Percentiles rank a stretch among this genome's conserved stretches.
phyloP scores from a whole-genome alignment of 2,329 filamentous ascomycete genomes.

The Mollisiaceae sp. region DNA sequence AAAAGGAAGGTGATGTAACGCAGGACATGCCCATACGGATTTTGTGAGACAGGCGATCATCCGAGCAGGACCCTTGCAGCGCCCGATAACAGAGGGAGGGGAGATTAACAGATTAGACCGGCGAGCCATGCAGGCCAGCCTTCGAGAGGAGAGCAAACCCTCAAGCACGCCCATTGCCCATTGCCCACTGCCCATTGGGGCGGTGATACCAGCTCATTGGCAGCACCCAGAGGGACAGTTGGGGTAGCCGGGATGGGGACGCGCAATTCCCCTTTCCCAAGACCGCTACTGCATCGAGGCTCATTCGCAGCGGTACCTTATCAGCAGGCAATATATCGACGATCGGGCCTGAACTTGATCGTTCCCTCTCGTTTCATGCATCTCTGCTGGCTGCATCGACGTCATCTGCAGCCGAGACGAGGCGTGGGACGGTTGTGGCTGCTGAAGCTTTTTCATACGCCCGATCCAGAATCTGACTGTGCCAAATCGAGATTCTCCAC shows the following conservation, averaged over 20 bases:
- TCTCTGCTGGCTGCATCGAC: slow-evolving; percentile 8
- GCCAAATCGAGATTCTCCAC: slow-evolving; percentile 1
- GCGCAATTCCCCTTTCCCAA: slow-evolving; percentile 7
- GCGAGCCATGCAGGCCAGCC: background rate
- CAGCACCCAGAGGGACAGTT: background rate
- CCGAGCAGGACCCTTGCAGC: slow-evolving; percentile 1
- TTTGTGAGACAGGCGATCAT: slow-evolving; percentile 14
- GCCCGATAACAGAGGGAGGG: slow-evolving; percentile 3
- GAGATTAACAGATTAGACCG: background rate
- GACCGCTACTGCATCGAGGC: background rate
- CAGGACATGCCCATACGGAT: background rate
- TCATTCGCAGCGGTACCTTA: background rate
- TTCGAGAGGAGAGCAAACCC: background rate
- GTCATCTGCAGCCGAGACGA: slow-evolving; percentile 14
- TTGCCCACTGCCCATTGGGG: background rate
- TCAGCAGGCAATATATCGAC: background rate
- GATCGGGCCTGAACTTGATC: background rate
- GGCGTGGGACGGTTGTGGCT: slow-evolving; percentile 12
- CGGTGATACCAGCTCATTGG: slow-evolving; percentile 2
- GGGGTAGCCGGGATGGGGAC: background rate
- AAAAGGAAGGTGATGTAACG: slow-evolving; percentile 19
- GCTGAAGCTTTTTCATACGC: background rate
- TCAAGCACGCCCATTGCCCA: background rate
- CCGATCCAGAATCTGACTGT: slow-evolving; percentile 11
- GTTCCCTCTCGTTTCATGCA: slow-evolving; percentile 3